Evolutionary conservation across 805 yeast genomes (phyloP), one percentile per base, ranked within the genome.

Genomic region (Ogataea siamensis): DNA sequence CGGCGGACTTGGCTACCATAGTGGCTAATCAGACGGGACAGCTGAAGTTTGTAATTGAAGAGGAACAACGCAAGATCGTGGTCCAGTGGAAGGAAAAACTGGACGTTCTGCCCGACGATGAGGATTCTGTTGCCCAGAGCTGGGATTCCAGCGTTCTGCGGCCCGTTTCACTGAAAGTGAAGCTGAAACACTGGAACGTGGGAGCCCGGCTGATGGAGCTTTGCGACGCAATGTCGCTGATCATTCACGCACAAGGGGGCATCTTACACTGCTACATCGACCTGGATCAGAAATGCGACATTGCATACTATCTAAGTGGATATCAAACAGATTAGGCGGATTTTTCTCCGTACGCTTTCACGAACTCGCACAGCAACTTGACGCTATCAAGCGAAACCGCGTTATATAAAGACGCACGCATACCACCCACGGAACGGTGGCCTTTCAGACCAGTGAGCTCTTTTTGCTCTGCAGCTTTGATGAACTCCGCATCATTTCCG

Each of bases 351-450:
- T 83, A 87, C 32, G 74, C 70, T 14, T 68, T 63, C 29, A 85
- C 63, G 51, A 74, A 87, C 14, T 69, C 64, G 24, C 71, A 78
- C 49, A 87, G 67, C 40, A 67, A 51, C 45, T 76, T 66, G 19
- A 78, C 81, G 52, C 86, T 76, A 15, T 73, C 70, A 32, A 76
- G 65, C 4, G 79, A 61, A 36, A 93, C 84, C 11, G 98, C 96
- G 56, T 93, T 91, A 63, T 91, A 89, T 38, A 88, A 68, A 10
- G 97, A 88, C 11, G 94, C 89, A 63, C 99, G 81, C 64, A 93
- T 83, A 20, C 99, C 99, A 35, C 98, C 98, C 29, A 91, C 98
- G 4, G 96, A 87, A 61, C 98, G 78, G 64, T 91, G 98, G 28
- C 99, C 98, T 65, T 88, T 86, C 55, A 91, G 72, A 5, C 97